Base-by-base conservation (phyloP, 148 eudicot genomes). In the Simmondsia chinensis region DNA sequence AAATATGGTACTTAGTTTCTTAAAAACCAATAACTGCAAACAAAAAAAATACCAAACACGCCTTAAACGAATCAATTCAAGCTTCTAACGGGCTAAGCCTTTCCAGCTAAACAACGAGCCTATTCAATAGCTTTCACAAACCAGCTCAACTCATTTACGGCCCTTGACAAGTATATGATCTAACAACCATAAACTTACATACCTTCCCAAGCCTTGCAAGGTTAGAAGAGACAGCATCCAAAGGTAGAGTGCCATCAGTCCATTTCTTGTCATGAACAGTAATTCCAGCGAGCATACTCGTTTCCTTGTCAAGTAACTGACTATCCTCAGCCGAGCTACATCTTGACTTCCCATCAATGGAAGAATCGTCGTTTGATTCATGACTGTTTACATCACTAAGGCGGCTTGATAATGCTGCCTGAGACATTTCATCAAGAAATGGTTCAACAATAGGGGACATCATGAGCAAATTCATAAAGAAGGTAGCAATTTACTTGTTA, bases 201-300 rank as follows among this genome's bases (percentile, higher is more conserved):
- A 93, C 99, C 99, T 82, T 86, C n/a, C 94, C 99, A 39, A 86
- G 94, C 63, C 63, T 79, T 49, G 94, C 86, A 23, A 93, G 89
- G 33, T 54, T 63, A 9, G 64, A 22, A 26, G 99, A 73, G 39
- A 93, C 57, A 47, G 76, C 44, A 57, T 86, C 83, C 18, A 93
- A 39, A n/a, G 89, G 71, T 34, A 86, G 65, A 46, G 82, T 93
- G 6, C 99, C 99, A 69, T 93, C 94, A 17, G 94, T 86, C 99
- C 99, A 93, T 69, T 93, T 93, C 83, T 93, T 93, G 24, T 93
- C 89, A 34, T 86, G 95, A 58, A 93, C 54, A 1, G 87, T 72
- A 31, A 93, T 69, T 31, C 68, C 80, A 12, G 83, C 67, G 56
- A 74, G 63, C 38, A 62, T 43, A 24, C 47, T 45, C 7, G 54